A percentile compares a stretch with the other conserved stretches of the same genome.
Conservation (phyloP, 495 filamentous ascomycete species). For the Aspergillus incahuasiensis region DNA sequence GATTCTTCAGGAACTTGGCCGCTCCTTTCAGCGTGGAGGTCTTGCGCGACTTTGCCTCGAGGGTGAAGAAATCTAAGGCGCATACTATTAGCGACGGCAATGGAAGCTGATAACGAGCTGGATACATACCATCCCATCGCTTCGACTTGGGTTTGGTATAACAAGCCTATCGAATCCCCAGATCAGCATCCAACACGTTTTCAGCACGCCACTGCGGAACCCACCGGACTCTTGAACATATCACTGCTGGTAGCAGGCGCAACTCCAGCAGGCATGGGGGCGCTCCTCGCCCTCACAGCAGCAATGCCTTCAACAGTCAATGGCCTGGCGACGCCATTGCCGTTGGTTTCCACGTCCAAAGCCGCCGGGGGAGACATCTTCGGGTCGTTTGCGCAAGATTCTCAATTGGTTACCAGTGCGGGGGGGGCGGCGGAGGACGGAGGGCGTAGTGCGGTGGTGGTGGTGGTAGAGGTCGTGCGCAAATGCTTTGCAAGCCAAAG, state of each 20-base stretch:
- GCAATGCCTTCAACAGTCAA: conserved; percentile 68
- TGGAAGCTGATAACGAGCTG: conserved; percentile 6
- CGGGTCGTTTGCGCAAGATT: not conserved
- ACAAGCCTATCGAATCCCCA: conserved; percentile 31
- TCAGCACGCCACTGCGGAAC: conserved; percentile 10
- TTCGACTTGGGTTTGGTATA: conserved; percentile 73
- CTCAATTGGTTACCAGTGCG: not conserved
- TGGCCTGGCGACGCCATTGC: conserved; percentile 41
- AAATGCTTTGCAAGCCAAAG: not conserved
- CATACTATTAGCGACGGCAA: conserved; percentile 17
- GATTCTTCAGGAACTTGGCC: conserved; percentile 66
- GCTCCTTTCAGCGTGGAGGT: conserved; percentile 72
- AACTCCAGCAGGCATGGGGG: conserved; percentile 64
- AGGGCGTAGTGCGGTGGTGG: not conserved
- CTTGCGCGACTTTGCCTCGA: conserved; percentile 41
- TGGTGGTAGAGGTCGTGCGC: not conserved
- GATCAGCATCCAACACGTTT: not conserved
- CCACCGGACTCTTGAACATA: conserved; percentile 74
- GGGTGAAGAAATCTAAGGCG: conserved; percentile 31
- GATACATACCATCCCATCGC: conserved; percentile 74
- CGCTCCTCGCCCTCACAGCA: conserved; percentile 62
- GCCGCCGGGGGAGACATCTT: conserved; percentile 41
- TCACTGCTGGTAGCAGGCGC: conserved; percentile 74
- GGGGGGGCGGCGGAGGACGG: too few relatives aligned
- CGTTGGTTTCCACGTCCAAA: conserved; percentile 35